Percentiles rank a stretch among this genome's conserved stretches.
Evolutionary conservation across 2,329 filamentous ascomycete species (phyloP).

Genomic region (Pestalotiopsis sp.): DNA sequence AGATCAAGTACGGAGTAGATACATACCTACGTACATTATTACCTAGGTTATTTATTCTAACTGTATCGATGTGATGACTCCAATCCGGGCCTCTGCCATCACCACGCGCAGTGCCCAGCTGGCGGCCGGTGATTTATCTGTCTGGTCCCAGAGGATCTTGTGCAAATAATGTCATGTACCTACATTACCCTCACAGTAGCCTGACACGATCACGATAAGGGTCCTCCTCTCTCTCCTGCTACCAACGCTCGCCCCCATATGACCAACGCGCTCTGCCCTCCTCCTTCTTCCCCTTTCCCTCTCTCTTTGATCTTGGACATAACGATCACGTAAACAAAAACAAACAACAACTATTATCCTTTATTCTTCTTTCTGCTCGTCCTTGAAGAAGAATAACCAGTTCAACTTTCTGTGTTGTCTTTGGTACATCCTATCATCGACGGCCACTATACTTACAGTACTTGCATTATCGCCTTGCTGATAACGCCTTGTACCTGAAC

Average conservation of each 20-base stretch:
- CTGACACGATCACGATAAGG: constrained; percentile 14
- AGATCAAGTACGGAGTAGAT: background rate
- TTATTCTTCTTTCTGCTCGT: background rate
- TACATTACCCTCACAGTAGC: constrained; percentile 4
- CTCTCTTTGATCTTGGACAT: background rate
- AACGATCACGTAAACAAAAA: constrained; percentile 2
- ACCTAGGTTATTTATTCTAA: background rate
- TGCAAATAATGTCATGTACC: background rate
- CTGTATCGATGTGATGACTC: background rate
- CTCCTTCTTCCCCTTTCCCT: constrained; percentile 3
- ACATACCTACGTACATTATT: background rate
- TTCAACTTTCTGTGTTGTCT: background rate
- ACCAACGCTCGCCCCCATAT: constrained; percentile 5
- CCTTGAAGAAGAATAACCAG: background rate
- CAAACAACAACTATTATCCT: constrained; percentile 5
- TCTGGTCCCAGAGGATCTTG: background rate
- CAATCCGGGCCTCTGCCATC: background rate
- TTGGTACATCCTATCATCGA: background rate
- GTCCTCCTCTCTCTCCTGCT: background rate
- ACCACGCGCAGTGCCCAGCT: constrained; percentile 11
- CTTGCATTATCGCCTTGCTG: constrained; percentile 5
- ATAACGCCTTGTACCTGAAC: constrained; percentile 8
- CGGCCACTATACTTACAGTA: background rate
- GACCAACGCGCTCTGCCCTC: background rate
- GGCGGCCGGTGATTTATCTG: background rate